These are phyloP conservation scores for Lactifluus echinatus DNA, from an alignment of 768 basidiomycete genomes.

Conservation along the genomic window DNA sequence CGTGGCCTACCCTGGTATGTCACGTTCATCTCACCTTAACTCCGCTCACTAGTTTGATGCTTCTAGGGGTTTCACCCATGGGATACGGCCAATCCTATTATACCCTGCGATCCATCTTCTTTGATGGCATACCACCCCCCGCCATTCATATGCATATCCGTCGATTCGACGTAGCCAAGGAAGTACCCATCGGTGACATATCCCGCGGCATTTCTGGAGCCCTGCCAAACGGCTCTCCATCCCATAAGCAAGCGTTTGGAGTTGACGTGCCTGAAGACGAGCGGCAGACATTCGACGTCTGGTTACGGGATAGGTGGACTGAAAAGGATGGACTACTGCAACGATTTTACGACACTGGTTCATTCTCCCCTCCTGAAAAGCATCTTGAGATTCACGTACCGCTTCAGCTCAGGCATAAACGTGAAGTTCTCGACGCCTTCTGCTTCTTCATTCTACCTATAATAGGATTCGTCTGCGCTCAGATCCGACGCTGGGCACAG, in stretches of 20 bases:
- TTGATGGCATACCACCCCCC: constrained; percentile 73
- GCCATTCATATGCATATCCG: constrained; percentile 82
- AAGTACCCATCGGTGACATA: constrained; percentile 64
- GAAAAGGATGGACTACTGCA: constrained; percentile 78
- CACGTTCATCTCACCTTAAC: background rate
- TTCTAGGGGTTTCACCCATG: constrained; percentile 60
- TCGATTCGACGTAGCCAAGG: constrained; percentile 55
- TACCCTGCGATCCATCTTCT: constrained; percentile 83
- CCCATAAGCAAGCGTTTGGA: constrained; percentile 27
- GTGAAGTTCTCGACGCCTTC: constrained; percentile 60
- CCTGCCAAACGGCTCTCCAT: constrained; percentile 26
- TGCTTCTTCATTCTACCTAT: constrained; percentile 59
- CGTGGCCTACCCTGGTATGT: constrained; percentile 77
- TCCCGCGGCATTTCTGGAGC: constrained; percentile 30
- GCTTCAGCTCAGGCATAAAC: constrained; percentile 41
- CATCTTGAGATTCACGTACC: constrained; percentile 43
- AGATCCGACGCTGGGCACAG: background rate
- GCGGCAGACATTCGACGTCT: constrained; percentile 56
- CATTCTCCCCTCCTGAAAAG: constrained; percentile 31
- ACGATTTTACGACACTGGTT: constrained; percentile 47
- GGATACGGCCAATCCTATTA: constrained; percentile 86
- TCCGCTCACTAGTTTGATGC: constrained; percentile 1
- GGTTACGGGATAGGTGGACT: constrained; percentile 76
- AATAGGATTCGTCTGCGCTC: constrained; percentile 39
- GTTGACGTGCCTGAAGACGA: constrained; percentile 28